Base-by-base conservation (phyloP, 1,284 basidiomycete species). In the Tilletia walkeri region DNA sequence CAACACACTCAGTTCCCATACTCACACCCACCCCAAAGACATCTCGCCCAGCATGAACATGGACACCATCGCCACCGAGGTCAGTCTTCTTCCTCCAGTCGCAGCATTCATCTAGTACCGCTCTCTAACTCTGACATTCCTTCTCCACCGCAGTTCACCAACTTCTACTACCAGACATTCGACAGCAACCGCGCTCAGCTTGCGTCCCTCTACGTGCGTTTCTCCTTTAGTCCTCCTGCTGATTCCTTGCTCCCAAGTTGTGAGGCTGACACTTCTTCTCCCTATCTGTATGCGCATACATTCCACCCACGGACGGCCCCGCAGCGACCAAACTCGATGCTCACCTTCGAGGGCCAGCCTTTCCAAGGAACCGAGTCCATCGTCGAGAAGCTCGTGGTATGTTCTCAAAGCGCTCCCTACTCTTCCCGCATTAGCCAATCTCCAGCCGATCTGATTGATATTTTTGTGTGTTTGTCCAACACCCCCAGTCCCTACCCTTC, bases 251-350 rank as follows among this genome's bases (percentile, higher is more conserved):
- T 14, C 41, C 41, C 14, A 14, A 14, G 41, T 45, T 14, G 9
- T 14, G 6, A 14, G 9, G 41, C 41, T 45, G 9, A 45, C 41
- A 1, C 14, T 14, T 14, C 41, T 9, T 45, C 14, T 45, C 41
- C 14, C 14, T 45, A 14, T 45, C 41, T 45, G 14, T 45, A 45
- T 45, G 41, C 41, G 41, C 41, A 45, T 45, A 9, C 36, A 12
- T 3, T 30, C 49, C 49, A n/a, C 1, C 47, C 30, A 34, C 66
- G 12, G 9, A 9, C 67, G n/a, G 68, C 39, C 12, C 24, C 41
- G 41, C 82, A 98, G 95, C 89, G 94, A 75, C 86, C 87, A 39
- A 73, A 84, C 67, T 98, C 95, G 30, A 97, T 96, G 93, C 86
- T 99, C 80, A 90, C 91, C 10, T 99, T 90, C 86, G 95, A 99